Conservation (phyloP, 2,329 filamentous ascomycete species). For the Fusarium burgessii region DNA sequence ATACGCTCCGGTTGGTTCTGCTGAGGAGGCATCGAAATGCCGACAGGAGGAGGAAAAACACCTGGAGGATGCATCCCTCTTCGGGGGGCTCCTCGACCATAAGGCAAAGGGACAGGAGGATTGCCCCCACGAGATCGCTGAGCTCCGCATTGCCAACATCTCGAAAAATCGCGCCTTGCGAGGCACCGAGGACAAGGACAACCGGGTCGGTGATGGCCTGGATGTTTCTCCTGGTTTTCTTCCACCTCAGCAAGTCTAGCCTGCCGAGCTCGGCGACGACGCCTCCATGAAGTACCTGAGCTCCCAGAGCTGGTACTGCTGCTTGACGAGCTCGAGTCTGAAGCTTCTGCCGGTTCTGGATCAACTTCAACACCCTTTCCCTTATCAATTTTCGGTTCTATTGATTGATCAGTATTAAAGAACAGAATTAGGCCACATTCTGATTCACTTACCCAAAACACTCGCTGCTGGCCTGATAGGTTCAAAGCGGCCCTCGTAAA, state of each 20-base stretch:
- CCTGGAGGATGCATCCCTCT: slow-evolving; percentile 11
- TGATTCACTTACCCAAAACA: slow-evolving; percentile 51
- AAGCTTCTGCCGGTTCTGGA: slow-evolving; percentile 45
- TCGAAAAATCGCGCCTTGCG: slow-evolving; percentile 30
- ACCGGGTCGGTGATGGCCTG: slow-evolving; percentile 58
- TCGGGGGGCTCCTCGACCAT: slow-evolving; percentile 17
- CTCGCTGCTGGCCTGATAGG: slow-evolving; percentile 59
- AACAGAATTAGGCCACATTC: background rate
- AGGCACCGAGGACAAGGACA: slow-evolving; percentile 59
- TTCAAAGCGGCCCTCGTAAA: slow-evolving; percentile 61
- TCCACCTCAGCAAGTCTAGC: slow-evolving; percentile 6
- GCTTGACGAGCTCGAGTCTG: slow-evolving; percentile 51
- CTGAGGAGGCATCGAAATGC: slow-evolving; percentile 1
- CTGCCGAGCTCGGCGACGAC: slow-evolving; percentile 28
- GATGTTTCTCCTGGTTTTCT: slow-evolving; percentile 55
- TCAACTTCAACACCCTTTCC: slow-evolving; percentile 54
- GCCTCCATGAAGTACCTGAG: slow-evolving; percentile 39
- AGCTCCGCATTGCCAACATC: slow-evolving; percentile 44
- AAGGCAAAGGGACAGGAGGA: background rate
- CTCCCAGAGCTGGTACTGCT: slow-evolving; percentile 34
- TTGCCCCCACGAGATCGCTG: slow-evolving; percentile 27
- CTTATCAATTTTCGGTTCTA: slow-evolving; percentile 52
- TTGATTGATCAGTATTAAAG: slow-evolving; percentile 15
- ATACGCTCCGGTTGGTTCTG: slow-evolving; percentile 47
- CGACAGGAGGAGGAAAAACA: slow-evolving; percentile 7